A percentile compares a stretch with the other conserved stretches of the same genome.
These are phyloP conservation scores for Scolecobasidium constrictum DNA, from an alignment of 2,329 filamentous ascomycete genomes.

Conservation along the genomic window DNA sequence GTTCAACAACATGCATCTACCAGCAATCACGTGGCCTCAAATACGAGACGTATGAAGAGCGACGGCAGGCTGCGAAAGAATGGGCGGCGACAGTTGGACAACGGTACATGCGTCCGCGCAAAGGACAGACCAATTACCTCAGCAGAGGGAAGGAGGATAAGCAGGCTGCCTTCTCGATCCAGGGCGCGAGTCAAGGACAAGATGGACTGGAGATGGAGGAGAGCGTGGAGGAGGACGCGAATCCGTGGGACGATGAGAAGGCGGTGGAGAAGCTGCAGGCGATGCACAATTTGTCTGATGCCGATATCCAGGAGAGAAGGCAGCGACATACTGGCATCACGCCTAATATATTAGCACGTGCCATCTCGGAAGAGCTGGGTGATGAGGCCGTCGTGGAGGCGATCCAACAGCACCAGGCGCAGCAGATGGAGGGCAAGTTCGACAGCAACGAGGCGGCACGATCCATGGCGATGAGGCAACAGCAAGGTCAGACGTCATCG, in stretches of 20 bases:
- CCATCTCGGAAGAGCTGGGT: neutral
- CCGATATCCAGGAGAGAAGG: slow-evolving; percentile 7
- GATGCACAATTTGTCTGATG: neutral
- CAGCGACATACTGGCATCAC: slow-evolving; percentile 6
- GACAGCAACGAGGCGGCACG: neutral
- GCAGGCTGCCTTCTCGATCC: neutral
- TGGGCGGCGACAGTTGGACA: neutral
- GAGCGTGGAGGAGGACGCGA: neutral
- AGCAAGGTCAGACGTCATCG: neutral
- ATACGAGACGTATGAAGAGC: neutral
- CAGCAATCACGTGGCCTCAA: neutral
- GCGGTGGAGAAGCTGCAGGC: neutral
- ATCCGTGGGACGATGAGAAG: neutral
- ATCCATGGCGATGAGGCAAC: neutral
- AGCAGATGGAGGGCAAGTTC: neutral
- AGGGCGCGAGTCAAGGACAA: neutral
- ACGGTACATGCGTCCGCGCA: neutral
- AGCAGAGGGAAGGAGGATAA: neutral
- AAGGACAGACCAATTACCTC: neutral
- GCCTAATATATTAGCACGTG: neutral
- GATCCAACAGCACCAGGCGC: neutral
- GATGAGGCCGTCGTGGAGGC: neutral
- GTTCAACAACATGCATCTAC: neutral
- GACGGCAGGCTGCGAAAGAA: neutral
- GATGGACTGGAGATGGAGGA: neutral